Percentiles rank a stretch among this genome's conserved stretches.
phyloP scores from a whole-genome alignment of 257 asterid species.

The Salvia miltiorrhiza region DNA sequence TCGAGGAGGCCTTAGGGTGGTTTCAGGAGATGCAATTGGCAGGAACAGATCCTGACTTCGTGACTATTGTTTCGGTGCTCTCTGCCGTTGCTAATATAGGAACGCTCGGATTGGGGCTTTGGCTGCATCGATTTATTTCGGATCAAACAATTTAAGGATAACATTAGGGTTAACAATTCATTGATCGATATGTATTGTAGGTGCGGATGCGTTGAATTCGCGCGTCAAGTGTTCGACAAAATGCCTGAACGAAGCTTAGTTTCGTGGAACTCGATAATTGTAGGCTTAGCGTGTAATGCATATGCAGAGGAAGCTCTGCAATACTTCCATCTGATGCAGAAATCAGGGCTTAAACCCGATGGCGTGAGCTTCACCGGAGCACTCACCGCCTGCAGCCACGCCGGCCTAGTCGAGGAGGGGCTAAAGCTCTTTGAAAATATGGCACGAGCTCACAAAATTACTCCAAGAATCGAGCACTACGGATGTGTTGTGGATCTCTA shows the following conservation, averaged over 20 bases:
- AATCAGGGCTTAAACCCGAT: slow-evolving; percentile 52
- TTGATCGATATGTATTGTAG: slow-evolving; percentile 72
- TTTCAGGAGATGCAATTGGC: slow-evolving; percentile 65
- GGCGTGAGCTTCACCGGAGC: slow-evolving; percentile 81
- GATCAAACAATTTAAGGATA: slow-evolving; percentile 32
- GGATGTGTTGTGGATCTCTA: slow-evolving; percentile 77
- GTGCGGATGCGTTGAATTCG: slow-evolving; percentile 68
- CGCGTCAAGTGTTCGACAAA: slow-evolving; percentile 50
- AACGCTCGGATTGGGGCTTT: slow-evolving; percentile 60
- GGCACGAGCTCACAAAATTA: slow-evolving; percentile 40
- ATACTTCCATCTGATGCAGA: slow-evolving; percentile 47
- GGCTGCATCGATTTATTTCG: slow-evolving; percentile 56
- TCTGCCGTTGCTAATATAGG: slow-evolving; percentile 77
- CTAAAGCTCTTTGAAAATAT: slow-evolving; percentile 43
- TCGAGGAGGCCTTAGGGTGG: slow-evolving; percentile 57
- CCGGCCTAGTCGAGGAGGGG: slow-evolving; percentile 57
- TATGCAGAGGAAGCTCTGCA: slow-evolving; percentile 49
- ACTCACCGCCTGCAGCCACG: slow-evolving; percentile 82
- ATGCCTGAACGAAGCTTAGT: slow-evolving; percentile 59
- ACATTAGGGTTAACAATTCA: slow-evolving; percentile 50
- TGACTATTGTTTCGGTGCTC: slow-evolving; percentile 51
- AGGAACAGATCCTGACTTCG: slow-evolving; percentile 56
- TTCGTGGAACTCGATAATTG: slow-evolving; percentile 77
- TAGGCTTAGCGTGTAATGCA: slow-evolving; percentile 68
- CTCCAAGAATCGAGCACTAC: slow-evolving; percentile 68